Evolutionary conservation across 23 red algal species (phyloP).

Genomic region (Cyanidiococcus yangmingshanensis): DNA sequence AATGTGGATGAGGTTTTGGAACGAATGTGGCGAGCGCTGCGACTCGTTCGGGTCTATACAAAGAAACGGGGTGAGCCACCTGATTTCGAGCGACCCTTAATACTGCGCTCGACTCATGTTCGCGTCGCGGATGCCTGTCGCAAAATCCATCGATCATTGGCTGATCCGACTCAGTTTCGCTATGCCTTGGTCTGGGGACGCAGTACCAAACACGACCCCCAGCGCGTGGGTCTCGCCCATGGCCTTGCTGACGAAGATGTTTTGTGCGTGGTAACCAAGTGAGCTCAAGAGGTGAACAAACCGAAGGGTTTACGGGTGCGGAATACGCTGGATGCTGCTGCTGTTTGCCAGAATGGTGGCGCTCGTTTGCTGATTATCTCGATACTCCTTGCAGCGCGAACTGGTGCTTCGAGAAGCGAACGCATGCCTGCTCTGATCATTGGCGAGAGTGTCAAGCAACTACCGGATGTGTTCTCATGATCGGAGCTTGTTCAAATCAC

Average conservation of each 20-base stretch:
- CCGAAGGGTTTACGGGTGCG: no score
- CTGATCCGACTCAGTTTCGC: constrained; percentile 43
- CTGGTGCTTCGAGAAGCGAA: no score
- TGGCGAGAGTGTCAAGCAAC: no score
- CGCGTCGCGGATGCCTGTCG: constrained; percentile 31
- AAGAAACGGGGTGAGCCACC: constrained; percentile 71
- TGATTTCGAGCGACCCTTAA: constrained; percentile 77
- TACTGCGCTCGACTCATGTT: constrained; percentile 36
- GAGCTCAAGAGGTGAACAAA: no score
- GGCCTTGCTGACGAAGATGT: constrained; percentile 80
- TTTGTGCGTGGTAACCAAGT: constrained; percentile 26
- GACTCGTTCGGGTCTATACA: constrained; percentile 89
- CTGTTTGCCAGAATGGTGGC: no score
- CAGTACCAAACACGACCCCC: constrained; percentile 86
- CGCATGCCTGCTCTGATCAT: no score
- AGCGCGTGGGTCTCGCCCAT: constrained; percentile 77
- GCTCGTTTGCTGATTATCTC: no score
- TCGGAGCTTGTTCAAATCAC: no score
- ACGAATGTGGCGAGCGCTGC: constrained; percentile 67
- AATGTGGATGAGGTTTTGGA: constrained; percentile 93
- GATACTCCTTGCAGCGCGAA: no score
- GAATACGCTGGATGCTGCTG: no score
- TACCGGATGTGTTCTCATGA: no score
- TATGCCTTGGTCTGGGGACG: constrained; percentile 80
- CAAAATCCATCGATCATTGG: constrained; percentile 21